Conservation (phyloP, 306 rosid genomes). For the Boehmeria nivea region DNA sequence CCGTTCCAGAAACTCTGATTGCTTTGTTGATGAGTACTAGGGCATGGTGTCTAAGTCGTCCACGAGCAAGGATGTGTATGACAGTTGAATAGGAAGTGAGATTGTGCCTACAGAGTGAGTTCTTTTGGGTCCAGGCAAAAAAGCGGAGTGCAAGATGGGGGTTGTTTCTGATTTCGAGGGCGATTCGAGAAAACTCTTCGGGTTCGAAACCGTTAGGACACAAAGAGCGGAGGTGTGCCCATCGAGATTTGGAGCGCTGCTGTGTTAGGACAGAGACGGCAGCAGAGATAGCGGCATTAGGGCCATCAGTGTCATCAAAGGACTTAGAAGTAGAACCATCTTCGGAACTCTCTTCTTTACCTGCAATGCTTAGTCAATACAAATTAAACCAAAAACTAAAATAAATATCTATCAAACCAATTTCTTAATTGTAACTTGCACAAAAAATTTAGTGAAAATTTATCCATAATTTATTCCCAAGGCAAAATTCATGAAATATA, state of each 20-base stretch:
- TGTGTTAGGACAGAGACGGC: conserved; percentile 55
- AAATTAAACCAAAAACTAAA: too few species aligned
- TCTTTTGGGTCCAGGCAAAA: conserved; percentile 54
- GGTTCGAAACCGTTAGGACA: conserved; percentile 52
- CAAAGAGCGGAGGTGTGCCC: conserved; percentile 51
- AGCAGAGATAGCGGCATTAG: conserved; percentile 18
- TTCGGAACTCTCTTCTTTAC: too few species aligned
- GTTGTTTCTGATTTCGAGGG: conserved; percentile 49
- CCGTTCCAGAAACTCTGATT: conserved; percentile 25
- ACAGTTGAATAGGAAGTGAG: conserved; percentile 57
- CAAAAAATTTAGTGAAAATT: too few species aligned
- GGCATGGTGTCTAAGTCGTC: conserved; percentile 55
- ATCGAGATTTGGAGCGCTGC: conserved; percentile 72
- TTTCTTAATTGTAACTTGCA: too few species aligned
- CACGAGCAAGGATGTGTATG: conserved; percentile 67
- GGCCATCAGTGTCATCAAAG: too few species aligned
- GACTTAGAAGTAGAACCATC: too few species aligned
- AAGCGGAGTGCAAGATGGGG: conserved; percentile 68
- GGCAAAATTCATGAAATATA: too few species aligned
- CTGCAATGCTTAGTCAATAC: too few species aligned
- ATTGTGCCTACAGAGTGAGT: conserved; percentile 56
- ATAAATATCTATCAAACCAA: too few species aligned
- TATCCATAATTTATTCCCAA: too few species aligned
- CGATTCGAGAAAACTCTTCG: conserved; percentile 46
- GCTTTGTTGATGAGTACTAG: conserved; percentile 37